Percentiles rank a stretch among this genome's conserved stretches.
Conservation (phyloP, 2,329 filamentous ascomycete species). For the Fusarium mundagurra region DNA sequence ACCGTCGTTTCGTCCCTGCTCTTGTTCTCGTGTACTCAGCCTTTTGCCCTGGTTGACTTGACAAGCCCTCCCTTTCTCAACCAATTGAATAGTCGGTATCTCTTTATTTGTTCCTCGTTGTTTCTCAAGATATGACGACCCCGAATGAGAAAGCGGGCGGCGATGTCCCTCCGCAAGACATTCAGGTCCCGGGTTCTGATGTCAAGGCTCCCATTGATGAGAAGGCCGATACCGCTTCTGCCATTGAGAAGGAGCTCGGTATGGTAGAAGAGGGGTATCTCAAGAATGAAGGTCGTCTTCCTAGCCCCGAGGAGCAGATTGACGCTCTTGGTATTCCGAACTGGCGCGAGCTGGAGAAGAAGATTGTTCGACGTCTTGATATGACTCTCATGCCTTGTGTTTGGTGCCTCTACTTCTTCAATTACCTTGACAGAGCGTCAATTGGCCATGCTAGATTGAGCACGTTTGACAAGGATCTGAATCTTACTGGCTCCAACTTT, state of each 20-base stretch:
- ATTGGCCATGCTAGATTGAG: constrained; percentile 8
- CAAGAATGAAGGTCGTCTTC: constrained; percentile 2
- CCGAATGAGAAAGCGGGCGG: background rate
- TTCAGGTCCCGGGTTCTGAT: background rate
- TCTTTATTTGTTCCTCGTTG: accelerated
- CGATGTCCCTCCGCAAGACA: background rate
- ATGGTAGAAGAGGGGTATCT: constrained; percentile 6
- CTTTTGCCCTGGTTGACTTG: background rate
- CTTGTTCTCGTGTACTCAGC: background rate
- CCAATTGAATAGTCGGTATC: background rate
- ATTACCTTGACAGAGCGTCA: constrained; percentile 14
- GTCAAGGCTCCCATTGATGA: background rate
- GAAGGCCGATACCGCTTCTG: background rate
- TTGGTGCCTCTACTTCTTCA: constrained; percentile 22
- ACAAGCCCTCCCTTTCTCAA: background rate
- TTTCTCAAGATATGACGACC: background rate
- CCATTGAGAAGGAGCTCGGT: constrained; percentile 3
- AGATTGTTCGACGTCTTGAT: constrained; percentile 13
- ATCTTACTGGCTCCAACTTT: background rate
- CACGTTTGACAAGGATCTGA: background rate
- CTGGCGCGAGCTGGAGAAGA: constrained; percentile 18
- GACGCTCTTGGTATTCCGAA: constrained; percentile 5
- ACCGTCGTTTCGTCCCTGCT: too few species aligned
- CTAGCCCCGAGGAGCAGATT: constrained; percentile 12
- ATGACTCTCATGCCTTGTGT: constrained; percentile 20